A percentile compares a stretch with the other conserved stretches of the same genome.
Conservation (phyloP, 768 basidiomycete species). For the Leccinum truebloodii region DNA sequence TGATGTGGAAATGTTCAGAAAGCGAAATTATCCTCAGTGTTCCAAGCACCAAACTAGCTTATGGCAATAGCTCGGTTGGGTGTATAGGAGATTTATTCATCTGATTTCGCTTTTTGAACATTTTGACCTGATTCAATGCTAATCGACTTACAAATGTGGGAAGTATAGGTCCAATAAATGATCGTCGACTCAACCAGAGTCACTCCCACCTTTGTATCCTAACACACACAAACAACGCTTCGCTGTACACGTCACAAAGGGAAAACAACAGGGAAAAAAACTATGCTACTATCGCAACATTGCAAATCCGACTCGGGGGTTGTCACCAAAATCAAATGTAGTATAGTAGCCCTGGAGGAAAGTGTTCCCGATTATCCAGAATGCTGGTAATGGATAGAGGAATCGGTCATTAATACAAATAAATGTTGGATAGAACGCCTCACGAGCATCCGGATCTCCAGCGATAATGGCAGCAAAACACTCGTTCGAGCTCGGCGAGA, state of each 20-base stretch:
- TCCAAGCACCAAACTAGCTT: too few relatives aligned
- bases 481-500: conserved; percentile 17
- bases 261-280: too few relatives aligned
- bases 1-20: too few relatives aligned
- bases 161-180: neutral
- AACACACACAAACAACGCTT: conserved; percentile 24
- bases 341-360: conserved; percentile 47
- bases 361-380: conserved; percentile 24
- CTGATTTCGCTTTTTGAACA: too few relatives aligned
- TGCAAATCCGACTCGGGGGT: conserved; percentile 40
- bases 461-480: conserved; percentile 30
- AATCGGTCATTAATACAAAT: neutral
- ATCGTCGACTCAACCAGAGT: conserved; percentile 13
- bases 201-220: conserved; percentile 11
- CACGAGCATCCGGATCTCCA: neutral
- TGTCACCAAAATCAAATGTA: conserved; percentile 36
- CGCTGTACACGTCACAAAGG: neutral
- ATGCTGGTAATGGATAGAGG: conserved; percentile 9
- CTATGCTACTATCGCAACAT: conserved; percentile 4
- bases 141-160: too few relatives aligned
- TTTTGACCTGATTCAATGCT: too few relatives aligned
- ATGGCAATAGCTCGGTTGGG: too few relatives aligned
- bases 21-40: too few relatives aligned
- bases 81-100: too few relatives aligned
- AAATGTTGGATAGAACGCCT: neutral